A percentile compares a stretch with the other conserved stretches of the same genome.
phyloP scores from a whole-genome alignment of 768 basidiomycete species.

The Hydnomerulius pinastri region DNA sequence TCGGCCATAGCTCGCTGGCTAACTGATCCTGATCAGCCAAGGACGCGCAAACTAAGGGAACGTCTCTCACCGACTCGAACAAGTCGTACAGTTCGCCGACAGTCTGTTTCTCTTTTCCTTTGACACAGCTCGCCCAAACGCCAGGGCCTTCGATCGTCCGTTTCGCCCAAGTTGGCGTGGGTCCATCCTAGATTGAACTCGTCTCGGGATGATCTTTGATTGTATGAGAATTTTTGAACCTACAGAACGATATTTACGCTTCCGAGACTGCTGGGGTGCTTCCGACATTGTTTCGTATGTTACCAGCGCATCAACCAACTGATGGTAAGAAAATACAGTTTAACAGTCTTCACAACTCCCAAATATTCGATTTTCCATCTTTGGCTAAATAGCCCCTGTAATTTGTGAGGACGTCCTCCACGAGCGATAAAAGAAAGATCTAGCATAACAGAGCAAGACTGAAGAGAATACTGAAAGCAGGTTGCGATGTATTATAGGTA shows the following conservation, averaged over 20 bases:
- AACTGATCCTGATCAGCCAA: slow-evolving; percentile 46
- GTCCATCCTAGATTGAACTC: slow-evolving; percentile 51
- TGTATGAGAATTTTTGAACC: slow-evolving; percentile 16
- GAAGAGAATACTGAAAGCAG: neutral
- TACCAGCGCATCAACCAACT: too few species aligned
- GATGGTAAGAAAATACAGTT: too few species aligned
- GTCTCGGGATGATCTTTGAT: slow-evolving; percentile 2
- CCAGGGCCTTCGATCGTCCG: slow-evolving; percentile 76
- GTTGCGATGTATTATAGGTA: slow-evolving; percentile 13
- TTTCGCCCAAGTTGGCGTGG: slow-evolving; percentile 63
- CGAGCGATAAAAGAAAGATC: too few species aligned
- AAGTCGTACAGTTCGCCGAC: slow-evolving; percentile 78
- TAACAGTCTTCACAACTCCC: too few species aligned
- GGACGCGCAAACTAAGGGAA: slow-evolving; percentile 1
- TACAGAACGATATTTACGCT: slow-evolving; percentile 57
- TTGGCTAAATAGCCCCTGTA: too few species aligned
- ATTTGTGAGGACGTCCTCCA: too few species aligned
- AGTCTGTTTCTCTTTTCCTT: slow-evolving; percentile 79
- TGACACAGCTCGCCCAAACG: slow-evolving; percentile 84
- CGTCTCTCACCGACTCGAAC: slow-evolving; percentile 67
- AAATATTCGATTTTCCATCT: too few species aligned
- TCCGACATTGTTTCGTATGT: slow-evolving; percentile 18
- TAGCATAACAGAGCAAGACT: too few species aligned
- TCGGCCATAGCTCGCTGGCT: slow-evolving; percentile 72
- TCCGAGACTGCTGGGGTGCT: slow-evolving; percentile 26